phyloP scores from a whole-genome alignment of 2,329 filamentous ascomycete genomes.

The Fusarium verrucosum region DNA sequence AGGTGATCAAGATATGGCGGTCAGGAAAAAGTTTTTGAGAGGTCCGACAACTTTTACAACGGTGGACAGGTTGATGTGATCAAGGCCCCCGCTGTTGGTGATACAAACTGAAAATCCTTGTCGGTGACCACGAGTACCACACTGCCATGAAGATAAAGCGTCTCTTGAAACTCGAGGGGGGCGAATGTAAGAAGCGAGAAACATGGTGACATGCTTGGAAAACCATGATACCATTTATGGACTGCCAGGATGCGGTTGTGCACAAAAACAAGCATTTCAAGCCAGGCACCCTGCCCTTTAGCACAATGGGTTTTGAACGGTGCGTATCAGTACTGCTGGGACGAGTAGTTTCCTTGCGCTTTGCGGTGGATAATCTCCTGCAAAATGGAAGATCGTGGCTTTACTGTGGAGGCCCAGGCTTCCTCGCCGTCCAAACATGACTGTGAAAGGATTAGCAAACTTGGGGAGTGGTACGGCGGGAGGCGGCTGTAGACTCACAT shows the following conservation, averaged over 20 bases:
- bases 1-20: conserved; percentile 27
- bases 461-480: background rate
- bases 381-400: background rate
- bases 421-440: conserved; percentile 44
- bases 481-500: conserved; percentile 67
- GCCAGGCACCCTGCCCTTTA: background rate
- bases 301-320: background rate
- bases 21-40: conserved; percentile 19
- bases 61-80: conserved; percentile 34
- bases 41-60: conserved; percentile 24
- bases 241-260: conserved; percentile 16
- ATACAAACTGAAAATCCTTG: conserved; percentile 30
- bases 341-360: conserved; percentile 1
- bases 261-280: background rate
- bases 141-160: conserved; percentile 22
- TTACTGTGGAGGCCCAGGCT: conserved; percentile 40
- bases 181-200: conserved; percentile 24
- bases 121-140: conserved; percentile 18
- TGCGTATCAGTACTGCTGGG: background rate
- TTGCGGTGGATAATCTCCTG: conserved; percentile 2
- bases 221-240: conserved; percentile 33
- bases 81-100: conserved; percentile 38
- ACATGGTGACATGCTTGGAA: conserved; percentile 17
- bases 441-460: conserved; percentile 21
- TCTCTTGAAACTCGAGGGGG: conserved; percentile 30